Base-by-base conservation (phyloP, 305 asterid species). In the Lippia alba region DNA sequence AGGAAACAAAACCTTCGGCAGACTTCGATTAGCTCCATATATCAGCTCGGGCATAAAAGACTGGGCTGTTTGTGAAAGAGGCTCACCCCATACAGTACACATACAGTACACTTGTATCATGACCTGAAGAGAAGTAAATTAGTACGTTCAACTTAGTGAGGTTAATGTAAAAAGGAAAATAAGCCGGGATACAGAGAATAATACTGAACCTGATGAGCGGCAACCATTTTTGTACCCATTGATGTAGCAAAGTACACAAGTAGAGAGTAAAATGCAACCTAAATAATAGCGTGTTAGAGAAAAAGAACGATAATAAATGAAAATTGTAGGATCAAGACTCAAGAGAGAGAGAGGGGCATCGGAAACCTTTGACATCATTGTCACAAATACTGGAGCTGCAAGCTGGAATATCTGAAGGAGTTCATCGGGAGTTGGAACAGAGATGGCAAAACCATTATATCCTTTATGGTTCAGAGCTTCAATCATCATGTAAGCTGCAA, bases 1-100 rank as follows among this genome's bases (percentile, higher is more conserved):
- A 54, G 64, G 71, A 72, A 51, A 15, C 67, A 64, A 78, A 51
- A 91, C 98, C 98, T 94, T 94, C 18, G 86, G 56, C 72, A 88
- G 79, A 81, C 84, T 91, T 66, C 91, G 85, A 54, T 81, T 89
- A 53, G 81, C 87, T 81, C 96, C 98, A 78, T 85, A 86, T 44
- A 92, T 73, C 76, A 89, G 72, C 80, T 89, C 96, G 1, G 96
- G 98, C 96, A 89, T 88, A 82, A 88, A 92, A 57, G 97, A 88
- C 82, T 91, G 99, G 24, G 97, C 92, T 12, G 99, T 94, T 81
- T 94, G 97, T 70, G 99, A 89, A 54, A 94, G 96, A 66, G 97
- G 97, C 74, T 94, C 97, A 68, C 96, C 96, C 86, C 84, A 92
- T 66, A 90, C 95, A 7, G 96, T 69, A 79, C 95, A 91, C 83